A percentile compares a stretch with the other conserved stretches of the same genome.
Evolutionary conservation across 306 rosid species (phyloP).

Genomic region (Cucurbita maxima): DNA sequence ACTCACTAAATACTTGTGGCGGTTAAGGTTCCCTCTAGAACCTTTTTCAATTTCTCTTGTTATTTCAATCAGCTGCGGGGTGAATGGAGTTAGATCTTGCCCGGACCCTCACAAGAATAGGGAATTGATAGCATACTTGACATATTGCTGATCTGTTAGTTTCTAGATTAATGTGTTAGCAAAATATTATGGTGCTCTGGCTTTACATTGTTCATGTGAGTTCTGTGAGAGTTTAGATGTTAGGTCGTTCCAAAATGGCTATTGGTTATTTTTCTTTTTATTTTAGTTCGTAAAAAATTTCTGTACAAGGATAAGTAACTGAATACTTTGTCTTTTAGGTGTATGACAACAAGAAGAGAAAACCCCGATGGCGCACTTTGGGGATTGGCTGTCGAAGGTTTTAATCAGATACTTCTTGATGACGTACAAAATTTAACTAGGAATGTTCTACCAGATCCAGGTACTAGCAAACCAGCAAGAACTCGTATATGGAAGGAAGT

Average conservation of each 20-base stretch:
- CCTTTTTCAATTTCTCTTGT: neutral
- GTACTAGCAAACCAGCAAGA: constrained; percentile 52
- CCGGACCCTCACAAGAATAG: neutral
- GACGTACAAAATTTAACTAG: constrained; percentile 27
- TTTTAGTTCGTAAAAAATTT: neutral
- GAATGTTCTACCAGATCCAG: constrained; percentile 26
- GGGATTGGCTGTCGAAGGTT: constrained; percentile 77
- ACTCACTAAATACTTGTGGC: neutral
- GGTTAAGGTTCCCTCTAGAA: neutral
- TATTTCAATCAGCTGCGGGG: neutral
- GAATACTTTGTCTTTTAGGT: constrained; percentile 30
- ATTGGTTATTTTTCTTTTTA: neutral
- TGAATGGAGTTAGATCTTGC: neutral
- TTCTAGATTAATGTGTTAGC: neutral
- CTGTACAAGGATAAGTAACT: constrained; percentile 1
- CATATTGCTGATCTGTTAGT: neutral
- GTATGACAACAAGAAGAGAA: constrained; percentile 95
- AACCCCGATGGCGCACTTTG: constrained; percentile 77
- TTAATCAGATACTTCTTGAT: constrained; percentile 54
- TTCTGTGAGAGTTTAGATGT: neutral
- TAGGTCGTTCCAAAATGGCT: neutral
- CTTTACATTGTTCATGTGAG: neutral
- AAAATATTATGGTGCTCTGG: neutral
- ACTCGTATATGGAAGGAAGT: constrained; percentile 89
- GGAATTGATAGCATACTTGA: neutral